Percentiles rank a stretch among this genome's conserved stretches.
Evolutionary conservation across 768 basidiomycete species (phyloP).

Genomic region (Boletus eberwhitei): DNA sequence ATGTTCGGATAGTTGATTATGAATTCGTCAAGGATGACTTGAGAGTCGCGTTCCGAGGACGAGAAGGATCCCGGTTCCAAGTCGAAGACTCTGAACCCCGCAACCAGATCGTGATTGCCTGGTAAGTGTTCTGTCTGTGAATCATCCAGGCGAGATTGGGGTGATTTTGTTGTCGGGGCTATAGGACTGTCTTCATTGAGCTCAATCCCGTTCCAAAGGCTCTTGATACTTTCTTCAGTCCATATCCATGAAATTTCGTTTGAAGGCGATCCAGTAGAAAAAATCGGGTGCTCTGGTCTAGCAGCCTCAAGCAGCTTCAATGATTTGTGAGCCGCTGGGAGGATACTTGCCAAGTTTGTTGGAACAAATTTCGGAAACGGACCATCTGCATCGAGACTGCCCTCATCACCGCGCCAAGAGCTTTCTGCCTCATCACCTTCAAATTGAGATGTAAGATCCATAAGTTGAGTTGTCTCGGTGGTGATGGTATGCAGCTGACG

Average conservation of each 20-base stretch:
- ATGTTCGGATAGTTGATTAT: slow-evolving; percentile 53
- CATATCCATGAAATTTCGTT: slow-evolving; percentile 51
- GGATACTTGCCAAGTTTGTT: slow-evolving; percentile 42
- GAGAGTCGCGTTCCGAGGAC: slow-evolving; percentile 18
- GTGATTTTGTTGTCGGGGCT: background rate
- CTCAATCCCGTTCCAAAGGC: slow-evolving; percentile 6
- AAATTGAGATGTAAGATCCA: slow-evolving; percentile 17
- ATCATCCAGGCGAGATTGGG: background rate
- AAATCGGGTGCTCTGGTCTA: slow-evolving; percentile 58
- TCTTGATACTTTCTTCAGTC: slow-evolving; percentile 22
- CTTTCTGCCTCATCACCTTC: slow-evolving; percentile 36
- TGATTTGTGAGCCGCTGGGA: slow-evolving; percentile 68
- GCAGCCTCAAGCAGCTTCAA: slow-evolving; percentile 62
- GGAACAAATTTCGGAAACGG: slow-evolving; percentile 67
- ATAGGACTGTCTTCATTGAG: background rate
- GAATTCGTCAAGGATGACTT: slow-evolving; percentile 42
- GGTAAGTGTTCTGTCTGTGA: background rate
- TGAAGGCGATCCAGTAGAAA: slow-evolving; percentile 33
- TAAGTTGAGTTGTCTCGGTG: slow-evolving; percentile 11
- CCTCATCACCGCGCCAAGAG: slow-evolving; percentile 39
- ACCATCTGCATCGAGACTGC: slow-evolving; percentile 37
- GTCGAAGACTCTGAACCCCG: slow-evolving; percentile 57
- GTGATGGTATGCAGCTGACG: slow-evolving; percentile 27
- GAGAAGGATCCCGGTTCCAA: slow-evolving; percentile 55
- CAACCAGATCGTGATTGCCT: slow-evolving; percentile 35